Evolutionary conservation across 768 basidiomycete genomes (phyloP), one percentile per base, ranked within the genome.

Genomic region (Phylloporus sp.): DNA sequence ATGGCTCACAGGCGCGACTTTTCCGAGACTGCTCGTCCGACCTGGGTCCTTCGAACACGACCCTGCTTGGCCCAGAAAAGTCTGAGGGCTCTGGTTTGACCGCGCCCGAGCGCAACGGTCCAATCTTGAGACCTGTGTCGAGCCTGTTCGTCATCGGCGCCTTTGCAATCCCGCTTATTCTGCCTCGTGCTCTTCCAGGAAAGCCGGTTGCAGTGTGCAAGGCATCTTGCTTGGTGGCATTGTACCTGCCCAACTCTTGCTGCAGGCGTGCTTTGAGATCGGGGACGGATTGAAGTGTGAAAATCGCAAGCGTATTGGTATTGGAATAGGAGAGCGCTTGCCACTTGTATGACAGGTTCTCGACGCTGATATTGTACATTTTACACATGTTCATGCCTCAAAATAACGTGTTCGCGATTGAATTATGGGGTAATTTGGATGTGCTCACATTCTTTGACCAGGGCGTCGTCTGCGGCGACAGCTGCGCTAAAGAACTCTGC

Each of bases 301-400:
- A 82, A 53, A 77, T 70, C 22, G 75, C 75, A 36, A 80, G 16
- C 4, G 61, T 59, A 26, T 34, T 55, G n/a, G 60, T 64, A 40
- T 45, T 61, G 18, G 57, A 66, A 44, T 64, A 73, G 13, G 56
- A 59, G 28, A 63, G 71, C 49, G 85, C 85, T 62, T 91, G 85
- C 76, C 84, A 82, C 64, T 88, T 90, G 68, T 73, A 90, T 35
- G 74, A 75, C 18, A 91, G 73, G 43, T 71, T 64, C 22, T 80
- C 74, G 20, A 82, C 74, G 27, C 70, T 57, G 34, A 85, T 31
- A 51, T 79, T 77, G 70, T 82, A 86, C 57, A 78, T 79, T 63
- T 77, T 73, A 64, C 88, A 91, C 53, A 90, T 73, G 23, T 75
- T 73, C 28, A 77, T 74, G 57, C 86, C 88, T 90, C 29, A 45